Evolutionary conservation across 2,329 filamentous ascomycete species (phyloP), one percentile per base, ranked within the genome.

Genomic region (Calcarisporium arbuscula): DNA sequence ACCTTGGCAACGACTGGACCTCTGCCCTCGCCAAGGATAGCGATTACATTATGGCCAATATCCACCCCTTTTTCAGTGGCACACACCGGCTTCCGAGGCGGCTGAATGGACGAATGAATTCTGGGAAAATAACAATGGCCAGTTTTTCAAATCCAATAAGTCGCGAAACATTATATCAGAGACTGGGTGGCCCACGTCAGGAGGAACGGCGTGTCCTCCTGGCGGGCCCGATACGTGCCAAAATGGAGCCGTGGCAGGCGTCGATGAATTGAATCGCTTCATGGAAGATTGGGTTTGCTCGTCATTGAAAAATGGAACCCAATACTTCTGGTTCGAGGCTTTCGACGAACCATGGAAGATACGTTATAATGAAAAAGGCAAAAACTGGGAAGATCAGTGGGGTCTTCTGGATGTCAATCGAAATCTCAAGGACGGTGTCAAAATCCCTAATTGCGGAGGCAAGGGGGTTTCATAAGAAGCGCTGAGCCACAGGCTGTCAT

Each of bases 331-430:
- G 90, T 95, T 96, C 57, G 85, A 89, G 54, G 87, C 88, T 8
- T 96, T 95, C 56, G 90, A 96, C 55, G 90, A 96, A 68, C 88
- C 88, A 3, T 96, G 90, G 90, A 95, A 96, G 65, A 67, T 82
- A 36, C 53, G 60, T 14, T 95, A 80, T 63, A 82, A 95, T 57
- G 67, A 66, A 5, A 60, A 61, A 38, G 65, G 70, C 26, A 69
- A 90, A 64, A 71, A 84, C 34, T 95, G 89, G 89, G 90, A 96
- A 65, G 86, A 94, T 56, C 84, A 95, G 57, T 95, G 90, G 90
- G 90, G 92, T 8, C 64, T 96, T 11, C 80, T 96, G 77, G 86
- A 94, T 49, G 74, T 86, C 4, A 72, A 87, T 51, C 77, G 90
- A 38, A 86, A 89, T 22, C 64, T 96, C 47, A 96, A 96, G 63